phyloP scores from a whole-genome alignment of 1,139 yeast genomes.

The Saccharomycopsis phalli region DNA sequence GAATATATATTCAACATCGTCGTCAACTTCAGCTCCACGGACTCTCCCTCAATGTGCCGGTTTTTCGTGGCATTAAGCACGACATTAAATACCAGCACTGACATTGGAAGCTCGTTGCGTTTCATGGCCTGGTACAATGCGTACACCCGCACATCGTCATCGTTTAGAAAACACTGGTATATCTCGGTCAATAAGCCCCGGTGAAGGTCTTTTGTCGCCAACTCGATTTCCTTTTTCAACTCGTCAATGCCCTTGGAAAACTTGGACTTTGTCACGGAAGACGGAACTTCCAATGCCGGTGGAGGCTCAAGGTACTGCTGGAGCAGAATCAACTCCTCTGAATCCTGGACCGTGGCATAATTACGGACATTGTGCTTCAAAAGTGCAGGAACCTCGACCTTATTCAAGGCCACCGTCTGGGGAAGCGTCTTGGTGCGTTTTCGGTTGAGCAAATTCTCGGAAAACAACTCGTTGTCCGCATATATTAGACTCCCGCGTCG shows the following conservation, averaged over 20 bases:
- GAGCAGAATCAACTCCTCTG: no score
- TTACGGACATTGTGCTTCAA: no score
- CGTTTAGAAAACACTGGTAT: neutral
- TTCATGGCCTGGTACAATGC: conserved; percentile 19
- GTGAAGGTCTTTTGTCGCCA: neutral
- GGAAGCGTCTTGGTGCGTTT: neutral
- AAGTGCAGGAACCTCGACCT: neutral
- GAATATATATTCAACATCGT: conserved; percentile 46
- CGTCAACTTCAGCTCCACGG: conserved; percentile 33
- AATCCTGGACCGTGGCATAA: no score
- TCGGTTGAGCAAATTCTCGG: neutral
- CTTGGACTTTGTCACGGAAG: neutral
- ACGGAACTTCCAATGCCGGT: neutral
- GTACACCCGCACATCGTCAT: conserved; percentile 8
- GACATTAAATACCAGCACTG: conserved; percentile 13
- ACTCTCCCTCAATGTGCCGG: conserved; percentile 25
- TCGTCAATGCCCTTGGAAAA: neutral
- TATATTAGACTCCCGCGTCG: no score
- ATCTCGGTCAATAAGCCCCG: neutral
- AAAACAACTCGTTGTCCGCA: conserved; percentile 9
- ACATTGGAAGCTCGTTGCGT: conserved; percentile 13
- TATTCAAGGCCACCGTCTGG: neutral
- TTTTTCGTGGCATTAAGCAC: conserved; percentile 10
- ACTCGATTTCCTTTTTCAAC: neutral
- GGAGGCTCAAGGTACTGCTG: no score